These are phyloP conservation scores for Syzygium syzygioides DNA, from an alignment of 441 rosid genomes.

Conservation along the genomic window DNA sequence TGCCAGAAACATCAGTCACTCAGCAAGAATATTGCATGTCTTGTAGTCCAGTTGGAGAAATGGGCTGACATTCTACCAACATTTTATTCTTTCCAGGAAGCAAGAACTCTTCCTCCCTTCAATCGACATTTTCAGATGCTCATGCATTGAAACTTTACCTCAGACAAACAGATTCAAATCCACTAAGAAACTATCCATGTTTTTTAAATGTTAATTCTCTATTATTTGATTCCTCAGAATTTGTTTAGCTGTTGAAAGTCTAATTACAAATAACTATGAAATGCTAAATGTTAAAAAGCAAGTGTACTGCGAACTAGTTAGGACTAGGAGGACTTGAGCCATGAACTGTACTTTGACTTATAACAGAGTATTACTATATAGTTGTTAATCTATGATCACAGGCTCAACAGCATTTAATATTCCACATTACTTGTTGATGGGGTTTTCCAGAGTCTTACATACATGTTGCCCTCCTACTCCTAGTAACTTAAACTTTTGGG, in stretches of 20 bases:
- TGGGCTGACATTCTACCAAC: not conserved
- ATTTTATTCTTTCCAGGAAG: not conserved
- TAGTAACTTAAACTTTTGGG: not conserved
- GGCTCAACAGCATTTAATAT: not conserved
- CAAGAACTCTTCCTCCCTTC: not conserved
- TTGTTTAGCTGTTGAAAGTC: not conserved
- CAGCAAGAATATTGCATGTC: not conserved
- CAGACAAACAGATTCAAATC: not conserved
- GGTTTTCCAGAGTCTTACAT: not conserved
- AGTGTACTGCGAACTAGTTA: not conserved
- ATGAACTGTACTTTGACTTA: not conserved
- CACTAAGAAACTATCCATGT: not conserved
- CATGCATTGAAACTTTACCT: not conserved
- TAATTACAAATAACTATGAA: not conserved
- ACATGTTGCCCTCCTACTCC: not conserved
- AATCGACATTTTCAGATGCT: not conserved
- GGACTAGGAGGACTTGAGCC: not conserved
- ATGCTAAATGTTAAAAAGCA: not conserved
- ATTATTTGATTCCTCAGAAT: not conserved
- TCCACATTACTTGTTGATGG: not conserved
- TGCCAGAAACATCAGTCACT: not conserved
- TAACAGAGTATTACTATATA: not conserved
- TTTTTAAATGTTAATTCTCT: not conserved
- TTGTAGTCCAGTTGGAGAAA: not conserved
- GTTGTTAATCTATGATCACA: not conserved